Conservation (phyloP, 345 rosid genomes). For the Eutrema yunnanense region DNA sequence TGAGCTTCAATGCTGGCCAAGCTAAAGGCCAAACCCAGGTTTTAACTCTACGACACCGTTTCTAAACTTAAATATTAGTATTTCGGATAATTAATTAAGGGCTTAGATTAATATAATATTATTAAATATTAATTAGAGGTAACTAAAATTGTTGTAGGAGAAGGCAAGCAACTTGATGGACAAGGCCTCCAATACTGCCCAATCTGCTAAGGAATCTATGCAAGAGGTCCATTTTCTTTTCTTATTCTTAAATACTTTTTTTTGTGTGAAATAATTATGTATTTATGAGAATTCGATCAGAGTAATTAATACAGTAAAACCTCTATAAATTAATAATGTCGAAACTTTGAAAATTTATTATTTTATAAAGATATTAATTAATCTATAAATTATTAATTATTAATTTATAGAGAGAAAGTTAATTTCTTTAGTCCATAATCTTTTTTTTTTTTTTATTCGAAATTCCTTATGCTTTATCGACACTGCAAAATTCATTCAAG, state of each 20-base stretch:
- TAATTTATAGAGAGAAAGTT: too few species aligned
- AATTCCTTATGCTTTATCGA: too few species aligned
- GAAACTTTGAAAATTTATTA: too few species aligned
- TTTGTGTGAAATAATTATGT: background rate
- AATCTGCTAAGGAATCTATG: constrained; percentile 55
- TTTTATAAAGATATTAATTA: too few species aligned
- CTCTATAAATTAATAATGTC: too few species aligned
- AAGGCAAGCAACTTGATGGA: constrained; percentile 54
- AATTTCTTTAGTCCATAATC: too few species aligned
- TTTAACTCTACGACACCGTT: background rate
- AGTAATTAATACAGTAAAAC: background rate
- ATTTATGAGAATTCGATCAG: background rate
- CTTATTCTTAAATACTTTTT: background rate
- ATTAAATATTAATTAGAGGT: background rate
- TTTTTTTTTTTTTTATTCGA: too few species aligned
- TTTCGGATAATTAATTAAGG: background rate
- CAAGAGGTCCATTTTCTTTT: constrained; percentile 39
- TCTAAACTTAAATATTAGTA: background rate
- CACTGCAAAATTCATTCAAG: too few species aligned
- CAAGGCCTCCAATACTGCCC: constrained; percentile 54
- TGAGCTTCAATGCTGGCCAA: constrained; percentile 51
- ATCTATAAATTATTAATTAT: too few species aligned
- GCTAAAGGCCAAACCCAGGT: constrained; percentile 62
- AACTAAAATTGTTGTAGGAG: constrained; percentile 38
- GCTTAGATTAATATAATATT: background rate